Evolutionary conservation across 805 yeast genomes (phyloP).

Genomic region (Komagataella pseudopastoris): DNA sequence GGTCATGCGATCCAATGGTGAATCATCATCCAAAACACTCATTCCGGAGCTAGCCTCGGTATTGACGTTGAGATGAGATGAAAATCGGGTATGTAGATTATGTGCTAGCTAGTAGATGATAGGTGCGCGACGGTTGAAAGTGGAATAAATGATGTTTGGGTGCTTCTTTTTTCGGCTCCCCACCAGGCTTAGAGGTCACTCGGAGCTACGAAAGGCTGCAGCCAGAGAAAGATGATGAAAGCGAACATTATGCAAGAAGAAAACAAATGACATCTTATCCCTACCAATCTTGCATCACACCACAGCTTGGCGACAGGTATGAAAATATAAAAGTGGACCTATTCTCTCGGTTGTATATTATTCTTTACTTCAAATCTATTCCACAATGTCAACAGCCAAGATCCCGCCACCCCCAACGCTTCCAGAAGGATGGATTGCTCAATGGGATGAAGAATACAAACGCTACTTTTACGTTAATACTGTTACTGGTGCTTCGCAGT

Average conservation of each 20-base stretch:
- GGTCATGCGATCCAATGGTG: neutral
- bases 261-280: neutral
- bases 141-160: neutral
- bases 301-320: neutral
- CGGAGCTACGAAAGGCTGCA: too few relatives aligned
- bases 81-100: neutral
- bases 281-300: neutral
- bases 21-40: neutral
- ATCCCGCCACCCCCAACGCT: neutral
- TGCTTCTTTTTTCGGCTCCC: neutral
- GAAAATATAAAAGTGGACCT: neutral
- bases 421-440: slow-evolving; percentile 1
- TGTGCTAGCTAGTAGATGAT: neutral
- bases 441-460: slow-evolving; percentile 1
- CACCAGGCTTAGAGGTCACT: too few relatives aligned
- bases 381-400: neutral
- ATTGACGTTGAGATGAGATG: neutral
- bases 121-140: neutral
- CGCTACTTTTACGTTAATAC: neutral
- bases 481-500: neutral
- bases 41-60: neutral
- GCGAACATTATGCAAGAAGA: too few relatives aligned
- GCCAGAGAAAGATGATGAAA: too few relatives aligned
- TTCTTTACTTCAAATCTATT: neutral
- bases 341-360: neutral